phyloP scores from a whole-genome alignment of 2,329 filamentous ascomycete genomes.

The Monilinia laxa region DNA sequence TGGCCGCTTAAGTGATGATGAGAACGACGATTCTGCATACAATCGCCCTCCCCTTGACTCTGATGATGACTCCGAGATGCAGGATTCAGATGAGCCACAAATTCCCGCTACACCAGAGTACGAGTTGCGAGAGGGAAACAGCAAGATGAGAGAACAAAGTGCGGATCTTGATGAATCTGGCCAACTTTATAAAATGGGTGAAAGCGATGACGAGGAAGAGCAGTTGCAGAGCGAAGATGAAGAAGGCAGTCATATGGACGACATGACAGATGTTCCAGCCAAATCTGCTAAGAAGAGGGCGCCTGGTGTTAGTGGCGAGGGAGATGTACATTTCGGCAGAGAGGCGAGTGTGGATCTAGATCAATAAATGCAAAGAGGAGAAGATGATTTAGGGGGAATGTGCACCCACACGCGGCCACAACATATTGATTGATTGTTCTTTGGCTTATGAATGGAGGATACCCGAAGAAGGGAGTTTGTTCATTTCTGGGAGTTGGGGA shows the following conservation, averaged over 20 bases:
- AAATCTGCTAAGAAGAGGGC: constrained; percentile 5
- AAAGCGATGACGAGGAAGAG: background rate
- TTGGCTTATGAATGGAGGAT: constrained; percentile 2
- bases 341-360: constrained; percentile 8
- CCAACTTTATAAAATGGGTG: constrained; percentile 1
- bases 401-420: background rate
- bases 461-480: background rate
- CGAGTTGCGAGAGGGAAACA: constrained; percentile 4
- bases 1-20: background rate
- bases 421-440: background rate
- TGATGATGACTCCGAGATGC: constrained; percentile 4
- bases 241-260: constrained; percentile 13
- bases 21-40: background rate
- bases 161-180: constrained; percentile 8
- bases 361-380: background rate
- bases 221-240: background rate
- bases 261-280: constrained; percentile 17
- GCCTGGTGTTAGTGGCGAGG: background rate
- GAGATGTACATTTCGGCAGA: background rate
- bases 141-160: background rate
- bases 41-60: constrained; percentile 6
- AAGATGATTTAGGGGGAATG: background rate
- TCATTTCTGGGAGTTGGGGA: background rate
- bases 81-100: constrained; percentile 13
- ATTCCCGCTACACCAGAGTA: constrained; percentile 14